Evolutionary conservation across 768 basidiomycete genomes (phyloP), one percentile per base, ranked within the genome.

Genomic region (Boletus rufocinnamomeus): DNA sequence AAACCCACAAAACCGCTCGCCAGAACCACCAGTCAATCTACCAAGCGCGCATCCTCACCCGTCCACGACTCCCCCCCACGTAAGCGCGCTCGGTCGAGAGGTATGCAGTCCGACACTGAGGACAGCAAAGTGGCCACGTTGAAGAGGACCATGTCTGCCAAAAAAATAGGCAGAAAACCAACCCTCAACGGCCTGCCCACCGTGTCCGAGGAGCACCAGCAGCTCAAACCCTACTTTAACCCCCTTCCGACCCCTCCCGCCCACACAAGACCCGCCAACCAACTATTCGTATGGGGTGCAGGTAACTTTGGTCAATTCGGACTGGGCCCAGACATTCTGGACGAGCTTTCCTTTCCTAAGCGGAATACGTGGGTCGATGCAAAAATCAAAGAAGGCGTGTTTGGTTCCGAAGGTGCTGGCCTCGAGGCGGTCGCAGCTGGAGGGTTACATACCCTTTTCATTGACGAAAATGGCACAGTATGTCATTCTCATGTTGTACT

Each of bases 251-350:
- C 77, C 8, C 80, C 85, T 30, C 82, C 84, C 10, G 68, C 76
- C 48, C 81, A 83, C 56, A 65, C 77, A 46, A 82, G 86, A 45
- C 93, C 93, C 21, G 79, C 87, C 35, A 80, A 84, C 16, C 81
- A 87, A 43, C 79, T 95, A 19, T 96, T 95, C 62, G 87, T 84
- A 9, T 98, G 91, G 84, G 96, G 96, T 8, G 86, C 88, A 13
- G 95, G 94, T 28, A 95, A 96, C 73, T 93, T 94, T 76, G 95
- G 95, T 32, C 95, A 98, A 73, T 89, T 97, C 67, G 97, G 95
- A 34, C 84, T 96, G 78, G 96, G 96, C 38, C 84, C 85, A 5
- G 84, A 87, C 62, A 69, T 76, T 50, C 76, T 93, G 34, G 85
- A 79, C 57, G 93, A 96, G 72, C 80, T 89, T 56, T 75, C 80